phyloP scores from a whole-genome alignment of 352 stramenopile genomes.

The Phytopythium ostracodes region DNA sequence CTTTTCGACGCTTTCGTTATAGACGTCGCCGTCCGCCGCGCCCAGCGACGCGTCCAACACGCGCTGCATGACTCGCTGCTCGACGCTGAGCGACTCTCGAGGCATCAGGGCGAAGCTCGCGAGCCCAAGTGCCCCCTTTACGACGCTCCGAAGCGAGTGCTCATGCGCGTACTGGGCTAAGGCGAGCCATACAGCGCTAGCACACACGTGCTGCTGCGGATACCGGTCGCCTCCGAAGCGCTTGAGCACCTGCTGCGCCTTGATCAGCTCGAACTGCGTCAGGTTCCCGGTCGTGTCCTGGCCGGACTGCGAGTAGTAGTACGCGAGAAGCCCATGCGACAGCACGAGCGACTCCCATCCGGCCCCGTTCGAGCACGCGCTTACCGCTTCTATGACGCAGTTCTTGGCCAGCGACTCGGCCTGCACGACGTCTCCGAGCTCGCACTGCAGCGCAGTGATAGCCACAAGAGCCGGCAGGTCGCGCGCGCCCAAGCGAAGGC shows the following conservation, averaged over 20 bases:
- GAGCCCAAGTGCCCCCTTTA: constrained; percentile 30
- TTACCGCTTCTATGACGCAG: constrained; percentile 20
- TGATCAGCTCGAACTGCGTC: constrained; percentile 58
- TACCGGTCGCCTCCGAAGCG: constrained; percentile 8
- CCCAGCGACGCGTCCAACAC: constrained; percentile 43
- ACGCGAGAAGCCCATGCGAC: constrained; percentile 56
- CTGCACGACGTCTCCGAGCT: constrained; percentile 43
- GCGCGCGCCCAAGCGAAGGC: constrained; percentile 44
- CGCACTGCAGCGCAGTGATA: constrained; percentile 55
- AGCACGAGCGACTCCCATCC: constrained; percentile 20
- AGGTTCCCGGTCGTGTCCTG: constrained; percentile 59
- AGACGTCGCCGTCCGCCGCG: constrained; percentile 17
- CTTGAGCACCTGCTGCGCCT: constrained; percentile 40
- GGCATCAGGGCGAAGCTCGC: constrained; percentile 25
- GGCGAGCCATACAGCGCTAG: constrained; percentile 58
- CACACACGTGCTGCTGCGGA: constrained; percentile 14
- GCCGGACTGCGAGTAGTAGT: constrained; percentile 45
- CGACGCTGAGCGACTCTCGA: constrained; percentile 33
- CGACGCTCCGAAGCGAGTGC: constrained; percentile 34
- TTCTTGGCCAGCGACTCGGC: constrained; percentile 44
- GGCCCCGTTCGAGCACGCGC: neutral
- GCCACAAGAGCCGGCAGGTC: constrained; percentile 35
- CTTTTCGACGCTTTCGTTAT: constrained; percentile 18
- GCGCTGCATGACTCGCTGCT: constrained; percentile 49
- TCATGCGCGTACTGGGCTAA: constrained; percentile 44